Percentiles rank a stretch among this genome's conserved stretches.
phyloP scores from a whole-genome alignment of 495 filamentous ascomycete genomes.

The Penicillium cinerascens region DNA sequence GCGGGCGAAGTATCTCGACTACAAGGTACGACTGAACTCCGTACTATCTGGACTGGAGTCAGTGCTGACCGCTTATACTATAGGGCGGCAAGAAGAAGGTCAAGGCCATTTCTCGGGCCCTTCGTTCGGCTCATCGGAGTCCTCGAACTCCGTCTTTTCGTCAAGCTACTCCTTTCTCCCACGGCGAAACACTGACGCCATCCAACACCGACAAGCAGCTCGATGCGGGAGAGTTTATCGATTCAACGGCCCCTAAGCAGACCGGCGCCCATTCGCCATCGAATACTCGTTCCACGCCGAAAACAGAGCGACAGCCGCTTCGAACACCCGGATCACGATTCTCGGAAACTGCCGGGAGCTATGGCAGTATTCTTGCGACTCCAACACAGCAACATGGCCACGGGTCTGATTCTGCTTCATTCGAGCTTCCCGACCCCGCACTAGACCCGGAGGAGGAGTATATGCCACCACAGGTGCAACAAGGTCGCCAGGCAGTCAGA shows the following conservation, averaged over 20 bases:
- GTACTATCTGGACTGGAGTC: background rate
- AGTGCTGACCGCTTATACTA: slow-evolving; percentile 1
- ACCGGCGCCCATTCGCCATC: slow-evolving; percentile 14
- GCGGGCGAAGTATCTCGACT: slow-evolving; percentile 87
- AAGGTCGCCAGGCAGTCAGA: slow-evolving; percentile 7
- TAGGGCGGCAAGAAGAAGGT: slow-evolving; percentile 83
- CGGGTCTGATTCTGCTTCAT: slow-evolving; percentile 42
- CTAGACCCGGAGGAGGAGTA: slow-evolving; percentile 46
- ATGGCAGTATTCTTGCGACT: slow-evolving; percentile 73
- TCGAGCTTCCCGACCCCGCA: slow-evolving; percentile 74
- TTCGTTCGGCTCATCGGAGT: slow-evolving; percentile 57
- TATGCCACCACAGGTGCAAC: slow-evolving; percentile 21
- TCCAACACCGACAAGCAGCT: slow-evolving; percentile 21
- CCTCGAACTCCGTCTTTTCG: slow-evolving; percentile 46
- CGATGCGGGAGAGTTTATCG: slow-evolving; percentile 18
- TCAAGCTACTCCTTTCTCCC: slow-evolving; percentile 26
- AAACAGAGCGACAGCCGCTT: slow-evolving; percentile 37
- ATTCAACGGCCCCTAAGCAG: slow-evolving; percentile 5
- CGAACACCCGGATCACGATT: slow-evolving; percentile 38
- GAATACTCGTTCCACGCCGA: slow-evolving; percentile 22
- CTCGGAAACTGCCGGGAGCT: slow-evolving; percentile 44
- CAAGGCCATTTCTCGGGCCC: slow-evolving; percentile 71
- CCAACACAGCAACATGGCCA: slow-evolving; percentile 43
- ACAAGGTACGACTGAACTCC: slow-evolving; percentile 54
- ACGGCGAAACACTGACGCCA: slow-evolving; percentile 21